Evolutionary conservation across 805 yeast genomes (phyloP).

Genomic region (Candida sanyiensis): DNA sequence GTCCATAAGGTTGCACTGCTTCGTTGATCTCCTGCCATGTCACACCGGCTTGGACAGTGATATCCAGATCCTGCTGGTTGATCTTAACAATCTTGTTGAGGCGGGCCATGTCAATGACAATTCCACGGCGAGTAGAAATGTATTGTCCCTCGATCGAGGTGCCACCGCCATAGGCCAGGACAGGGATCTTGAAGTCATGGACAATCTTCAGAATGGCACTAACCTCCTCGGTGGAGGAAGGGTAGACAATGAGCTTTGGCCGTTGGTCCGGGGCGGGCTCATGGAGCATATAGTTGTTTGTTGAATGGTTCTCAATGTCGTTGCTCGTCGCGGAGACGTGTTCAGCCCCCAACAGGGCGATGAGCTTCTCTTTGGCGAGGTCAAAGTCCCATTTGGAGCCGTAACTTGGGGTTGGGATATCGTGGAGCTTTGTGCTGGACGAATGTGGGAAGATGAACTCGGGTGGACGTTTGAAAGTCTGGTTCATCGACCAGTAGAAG

Average conservation of each 20-base stretch:
- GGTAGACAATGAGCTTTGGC: constrained; percentile 47
- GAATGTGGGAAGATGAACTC: constrained; percentile 27
- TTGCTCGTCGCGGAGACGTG: constrained; percentile 18
- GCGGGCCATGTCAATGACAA: constrained; percentile 52
- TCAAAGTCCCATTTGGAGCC: constrained; percentile 25
- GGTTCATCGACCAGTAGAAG: constrained; percentile 25
- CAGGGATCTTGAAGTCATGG: constrained; percentile 47
- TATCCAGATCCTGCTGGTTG: constrained; percentile 60
- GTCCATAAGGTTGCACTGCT: constrained; percentile 37
- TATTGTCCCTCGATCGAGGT: constrained; percentile 64
- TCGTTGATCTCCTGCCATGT: constrained; percentile 68
- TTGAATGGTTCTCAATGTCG: constrained; percentile 39
- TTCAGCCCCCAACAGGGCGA: constrained; percentile 28
- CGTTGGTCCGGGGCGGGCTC: constrained; percentile 42
- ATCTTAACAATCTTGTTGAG: constrained; percentile 54
- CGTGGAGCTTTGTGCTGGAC: constrained; percentile 19
- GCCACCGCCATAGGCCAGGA: constrained; percentile 58
- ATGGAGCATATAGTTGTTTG: constrained; percentile 44
- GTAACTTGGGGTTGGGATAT: constrained; percentile 24
- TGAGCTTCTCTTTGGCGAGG: constrained; percentile 18
- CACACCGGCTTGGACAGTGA: constrained; percentile 68
- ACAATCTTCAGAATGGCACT: constrained; percentile 47
- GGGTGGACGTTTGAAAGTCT: constrained; percentile 21
- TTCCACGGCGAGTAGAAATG: constrained; percentile 53
- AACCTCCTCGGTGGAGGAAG: constrained; percentile 50